A percentile compares a stretch with the other conserved stretches of the same genome.
Evolutionary conservation across 768 basidiomycete genomes (phyloP).

Genomic region (Cytidiella melzeri): DNA sequence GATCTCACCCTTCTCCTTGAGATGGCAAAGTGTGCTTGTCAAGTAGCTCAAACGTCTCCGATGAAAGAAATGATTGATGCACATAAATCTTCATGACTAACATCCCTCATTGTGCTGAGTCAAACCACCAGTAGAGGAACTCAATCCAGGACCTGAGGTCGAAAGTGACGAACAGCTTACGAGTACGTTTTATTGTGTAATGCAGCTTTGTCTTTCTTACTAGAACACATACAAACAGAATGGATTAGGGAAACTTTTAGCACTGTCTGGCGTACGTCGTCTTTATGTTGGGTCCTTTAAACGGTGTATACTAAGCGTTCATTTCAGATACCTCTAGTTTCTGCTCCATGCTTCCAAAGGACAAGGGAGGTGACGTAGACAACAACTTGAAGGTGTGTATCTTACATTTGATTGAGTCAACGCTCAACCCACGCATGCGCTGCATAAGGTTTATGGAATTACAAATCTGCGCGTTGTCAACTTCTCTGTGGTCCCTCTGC

Average conservation of each 20-base stretch:
- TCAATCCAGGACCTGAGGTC: constrained; percentile 25
- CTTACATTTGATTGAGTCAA: no score
- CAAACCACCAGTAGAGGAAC: constrained; percentile 20
- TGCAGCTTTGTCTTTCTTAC: no score
- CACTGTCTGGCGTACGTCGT: constrained; percentile 15
- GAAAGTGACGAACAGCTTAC: constrained; percentile 19
- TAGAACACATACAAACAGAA: no score
- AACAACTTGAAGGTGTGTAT: background rate
- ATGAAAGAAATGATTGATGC: constrained; percentile 12
- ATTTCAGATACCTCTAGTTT: background rate
- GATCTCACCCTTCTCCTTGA: constrained; percentile 24
- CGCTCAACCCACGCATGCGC: no score
- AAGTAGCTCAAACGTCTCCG: constrained; percentile 11
- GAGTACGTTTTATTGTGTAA: background rate
- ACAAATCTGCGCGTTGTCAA: constrained; percentile 43
- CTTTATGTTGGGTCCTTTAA: no score
- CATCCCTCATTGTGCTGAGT: background rate
- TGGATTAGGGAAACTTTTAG: constrained; percentile 5
- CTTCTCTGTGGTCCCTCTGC: constrained; percentile 26
- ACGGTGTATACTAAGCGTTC: no score
- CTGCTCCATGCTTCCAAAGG: constrained; percentile 30
- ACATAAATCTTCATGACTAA: background rate
- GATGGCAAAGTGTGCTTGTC: constrained; percentile 21
- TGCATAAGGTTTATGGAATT: constrained; percentile 37
- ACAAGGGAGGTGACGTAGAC: constrained; percentile 33